Base-by-base conservation (phyloP, 164 flowering plant genomes). In the Annona squamosa region DNA sequence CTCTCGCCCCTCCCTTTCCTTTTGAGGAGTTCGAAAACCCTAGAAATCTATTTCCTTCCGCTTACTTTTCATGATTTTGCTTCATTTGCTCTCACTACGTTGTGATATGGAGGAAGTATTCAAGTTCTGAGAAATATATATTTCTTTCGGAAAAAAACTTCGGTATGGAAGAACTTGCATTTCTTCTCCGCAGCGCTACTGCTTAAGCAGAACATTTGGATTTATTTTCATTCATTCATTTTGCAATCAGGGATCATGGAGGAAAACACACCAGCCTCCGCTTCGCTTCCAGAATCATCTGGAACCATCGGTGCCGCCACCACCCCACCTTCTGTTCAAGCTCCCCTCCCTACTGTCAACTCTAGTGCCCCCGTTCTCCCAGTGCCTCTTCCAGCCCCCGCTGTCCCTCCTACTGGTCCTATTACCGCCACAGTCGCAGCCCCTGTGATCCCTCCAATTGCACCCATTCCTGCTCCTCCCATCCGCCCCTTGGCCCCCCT, bases 381-480 rank as follows among this genome's bases (percentile, higher is more conserved):
- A 9, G 45, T 47, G 5, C 48, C 57, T 1, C 71, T 45, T 48
- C 66, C 62, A 10, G 48, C 77, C 13, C 77, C 68, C 64, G 71
- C 76, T 44, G 65, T 69, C 19, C 85, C 71, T 16, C 84, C 81
- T 71, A 79, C 81, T 17, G 48, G 52, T 1, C 81, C 83, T 16
- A 26, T 26, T 26, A 26, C 37, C 37, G 37, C 37, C 37, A 42
- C 65, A 3, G 3, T 72, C 43, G 73, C 82, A 3, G 75, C 85
- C 46, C 74, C 82, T 0, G 43, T 74, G 43, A 71, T 79, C 41
- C 89, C 90, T 26, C 77, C 88, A 19, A 76, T 84, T 47, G 86
- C 90, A 52, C 88, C 81, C 44, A 17, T 77, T 69, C 80, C 86
- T 68, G 75, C 84, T 43, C 65, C 67, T 3, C 37, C 69, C 44